Base-by-base conservation (phyloP, 768 basidiomycete genomes). In the Podaxis pistillaris region DNA sequence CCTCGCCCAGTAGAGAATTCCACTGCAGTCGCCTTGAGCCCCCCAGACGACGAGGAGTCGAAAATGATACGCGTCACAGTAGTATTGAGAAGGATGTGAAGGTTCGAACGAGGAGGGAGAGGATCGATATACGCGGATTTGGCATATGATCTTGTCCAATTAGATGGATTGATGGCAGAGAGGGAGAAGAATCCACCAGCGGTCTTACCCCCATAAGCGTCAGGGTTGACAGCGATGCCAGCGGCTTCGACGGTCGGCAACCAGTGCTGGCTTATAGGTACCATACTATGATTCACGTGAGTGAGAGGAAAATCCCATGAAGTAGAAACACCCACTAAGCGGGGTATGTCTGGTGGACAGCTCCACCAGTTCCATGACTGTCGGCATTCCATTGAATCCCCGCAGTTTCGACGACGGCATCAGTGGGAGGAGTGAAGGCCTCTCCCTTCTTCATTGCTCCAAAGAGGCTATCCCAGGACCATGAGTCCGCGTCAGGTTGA, bases 121-220 rank as follows among this genome's bases (percentile, higher is more conserved):
- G 83, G 78, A 71, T 89, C 88, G 73, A 88, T 83, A 76, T 87
- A 88, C 0, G 82, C 87, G 0, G 85, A 80, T 65, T 83, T 81
- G 38, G 87, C 78, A 74, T 90, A 89, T 2, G 86, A 88, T 49
- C 88, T 83, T 8, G 86, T 88, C 79, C 84, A 85, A 73, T 88
- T 89, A 22, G 75, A 60, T 0, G 85, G 83, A 73, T 90, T 89
- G 70, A 90, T 84, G 8, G 83, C 75, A 7, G 81, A 81, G 4
- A 84, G 77, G 1, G 86, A 79, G 70, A 89, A 79, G 69, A 83
- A 83, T 3, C 77, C 75, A 60, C 86, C 84, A 70, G 79, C 74
- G 68, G 79, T 80, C 47, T 77, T 68, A n/a, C 85, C 86, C 41
- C 76, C 75, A 67, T 82, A 77, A 2, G 81, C 74, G 66, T 87